Conservation (phyloP, 2,329 filamentous ascomycete species). For the Chaetoscypha palmicola region DNA sequence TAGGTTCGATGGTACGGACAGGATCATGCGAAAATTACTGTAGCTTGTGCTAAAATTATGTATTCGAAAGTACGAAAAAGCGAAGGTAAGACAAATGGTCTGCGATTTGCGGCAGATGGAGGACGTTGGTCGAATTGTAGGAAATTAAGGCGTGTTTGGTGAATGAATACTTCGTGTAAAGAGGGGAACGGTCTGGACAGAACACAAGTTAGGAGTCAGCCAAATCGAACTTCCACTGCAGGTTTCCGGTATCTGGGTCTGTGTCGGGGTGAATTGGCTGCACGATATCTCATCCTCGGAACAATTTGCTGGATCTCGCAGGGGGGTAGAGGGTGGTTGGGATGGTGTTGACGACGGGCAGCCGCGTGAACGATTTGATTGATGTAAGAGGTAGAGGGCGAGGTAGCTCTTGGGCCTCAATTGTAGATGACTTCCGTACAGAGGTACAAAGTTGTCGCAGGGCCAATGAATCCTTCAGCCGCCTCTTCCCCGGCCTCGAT, state of each 20-base stretch:
- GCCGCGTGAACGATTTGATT: neutral
- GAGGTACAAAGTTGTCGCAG: neutral
- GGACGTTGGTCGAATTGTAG: neutral
- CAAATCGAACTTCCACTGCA: conserved; percentile 20
- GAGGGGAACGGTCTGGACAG: conserved; percentile 22
- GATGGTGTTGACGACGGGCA: neutral
- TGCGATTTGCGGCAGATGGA: neutral
- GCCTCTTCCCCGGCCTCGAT: no score
- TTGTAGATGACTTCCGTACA: no score
- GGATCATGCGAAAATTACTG: conserved; percentile 6
- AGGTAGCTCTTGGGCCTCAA: no score
- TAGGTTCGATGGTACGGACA: conserved; percentile 6
- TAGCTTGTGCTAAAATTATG: conserved; percentile 5
- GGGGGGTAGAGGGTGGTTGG: conserved; percentile 2
- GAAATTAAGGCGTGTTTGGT: conserved; percentile 5
- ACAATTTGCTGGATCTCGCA: conserved; percentile 10
- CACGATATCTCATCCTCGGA: conserved; percentile 19
- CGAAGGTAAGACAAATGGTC: neutral
- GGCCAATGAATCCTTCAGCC: no score
- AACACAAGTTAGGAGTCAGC: conserved; percentile 21
- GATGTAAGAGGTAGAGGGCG: neutral
- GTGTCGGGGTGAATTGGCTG: conserved; percentile 15
- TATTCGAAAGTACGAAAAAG: neutral
- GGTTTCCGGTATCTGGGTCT: conserved; percentile 19
- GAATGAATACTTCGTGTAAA: conserved; percentile 15